Evolutionary conservation across 2,329 filamentous ascomycete species (phyloP), one percentile per base, ranked within the genome.

Genomic region (Triangularia verruculosa): DNA sequence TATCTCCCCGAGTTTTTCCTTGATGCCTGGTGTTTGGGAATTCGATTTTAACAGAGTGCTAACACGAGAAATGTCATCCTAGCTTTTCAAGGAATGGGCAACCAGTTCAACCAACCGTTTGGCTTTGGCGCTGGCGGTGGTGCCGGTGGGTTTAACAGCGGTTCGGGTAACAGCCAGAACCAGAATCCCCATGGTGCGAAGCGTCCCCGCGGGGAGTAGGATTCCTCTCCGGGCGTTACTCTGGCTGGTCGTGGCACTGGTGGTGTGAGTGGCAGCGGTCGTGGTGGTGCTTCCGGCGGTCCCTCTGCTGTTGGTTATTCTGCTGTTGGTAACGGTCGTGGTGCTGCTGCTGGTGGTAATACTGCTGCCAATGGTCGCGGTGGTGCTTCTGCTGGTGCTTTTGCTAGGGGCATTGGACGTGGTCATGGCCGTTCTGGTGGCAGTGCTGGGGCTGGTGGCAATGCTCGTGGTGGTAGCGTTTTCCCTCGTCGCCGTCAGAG

Each of bases 121-220:
- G 39, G 39, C 6, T 47, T 47, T 47, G 39, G 39, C n/a, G 34
- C 13, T 47, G 39, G 39, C 6, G 39, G 39, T 39, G 86, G 82
- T 63, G 93, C 88, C 34, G 86, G 82, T 63, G 93, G 92, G 78
- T 94, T 92, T 75, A 80, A 81, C 56, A 80, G 78, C 58, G 78
- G 77, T 17, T 39, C 20, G 8, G 39, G 25, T 11, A 59, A 27
- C 61, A 78, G 81, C 70, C 82, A 83, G 67, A 75, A 75, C 61
- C 91, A 90, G 81, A 94, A 94, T 72, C 91, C 91, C 5, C 91
- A 94, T 70, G 90, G 90, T 28, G 87, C 88, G 3, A 95, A 95
- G 79, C 83, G 91, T 69, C 89, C 90, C 68, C 85, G 91, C 67
- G 90, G 90, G 65, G 91, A 93, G 74, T 83, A 80, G 75, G 63